Percentiles rank a stretch among this genome's conserved stretches.
These are phyloP conservation scores for Globisporangium mamillatum DNA, from an alignment of 352 stramenopile species.

Conservation along the genomic window DNA sequence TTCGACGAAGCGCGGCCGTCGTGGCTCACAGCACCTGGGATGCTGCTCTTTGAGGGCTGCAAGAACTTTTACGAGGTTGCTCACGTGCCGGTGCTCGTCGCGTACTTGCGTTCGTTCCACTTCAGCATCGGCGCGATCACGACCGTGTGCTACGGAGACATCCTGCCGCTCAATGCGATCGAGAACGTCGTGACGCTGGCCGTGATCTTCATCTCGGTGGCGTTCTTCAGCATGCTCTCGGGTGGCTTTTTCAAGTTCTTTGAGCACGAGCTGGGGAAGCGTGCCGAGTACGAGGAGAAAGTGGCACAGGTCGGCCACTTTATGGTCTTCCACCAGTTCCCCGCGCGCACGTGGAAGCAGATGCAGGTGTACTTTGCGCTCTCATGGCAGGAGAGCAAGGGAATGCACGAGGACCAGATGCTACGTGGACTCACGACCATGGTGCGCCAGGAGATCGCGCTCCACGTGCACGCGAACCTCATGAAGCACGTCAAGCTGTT, in stretches of 20 bases:
- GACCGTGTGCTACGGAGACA: conserved; percentile 72
- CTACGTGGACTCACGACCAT: conserved; percentile 47
- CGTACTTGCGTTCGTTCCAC: conserved; percentile 56
- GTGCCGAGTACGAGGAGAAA: conserved; percentile 62
- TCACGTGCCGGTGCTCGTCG: conserved; percentile 28
- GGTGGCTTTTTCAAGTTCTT: conserved; percentile 70
- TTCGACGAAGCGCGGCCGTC: conserved; percentile 30
- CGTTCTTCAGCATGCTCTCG: conserved; percentile 72
- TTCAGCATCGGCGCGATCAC: conserved; percentile 79
- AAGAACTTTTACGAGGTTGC: conserved; percentile 28
- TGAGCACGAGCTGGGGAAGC: conserved; percentile 64
- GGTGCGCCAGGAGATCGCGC: conserved; percentile 56
- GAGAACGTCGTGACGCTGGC: conserved; percentile 51
- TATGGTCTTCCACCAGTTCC: conserved; percentile 66
- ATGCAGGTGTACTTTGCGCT: conserved; percentile 77
- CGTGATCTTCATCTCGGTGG: conserved; percentile 67
- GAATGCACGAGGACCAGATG: conserved; percentile 54
- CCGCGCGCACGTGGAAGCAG: conserved; percentile 48
- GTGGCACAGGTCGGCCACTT: conserved; percentile 56
- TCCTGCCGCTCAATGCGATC: conserved; percentile 54
- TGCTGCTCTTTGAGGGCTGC: conserved; percentile 47
- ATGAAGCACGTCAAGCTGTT: conserved; percentile 45
- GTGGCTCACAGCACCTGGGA: conserved; percentile 57
- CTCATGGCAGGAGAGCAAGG: conserved; percentile 66
- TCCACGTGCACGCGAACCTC: conserved; percentile 51